Evolutionary conservation across 306 rosid genomes (phyloP), one percentile per base, ranked within the genome.

Genomic region (Cucurbita ficifolia): DNA sequence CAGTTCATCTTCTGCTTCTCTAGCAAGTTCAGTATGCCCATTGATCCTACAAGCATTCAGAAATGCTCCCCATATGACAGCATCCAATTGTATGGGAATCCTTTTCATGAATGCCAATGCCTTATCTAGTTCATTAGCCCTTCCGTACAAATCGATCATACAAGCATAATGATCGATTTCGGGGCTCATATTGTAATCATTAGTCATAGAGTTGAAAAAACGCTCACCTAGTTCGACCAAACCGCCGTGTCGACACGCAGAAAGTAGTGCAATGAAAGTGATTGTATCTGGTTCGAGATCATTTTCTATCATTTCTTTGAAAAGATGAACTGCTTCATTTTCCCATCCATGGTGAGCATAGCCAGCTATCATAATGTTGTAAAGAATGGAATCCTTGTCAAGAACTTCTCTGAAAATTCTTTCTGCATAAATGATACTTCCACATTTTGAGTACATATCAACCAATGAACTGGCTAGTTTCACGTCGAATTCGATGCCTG

Each of bases 371-470:
- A 91, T 88, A 72, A 91, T 86, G 79, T 91, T 88, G 81, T 84
- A 85, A 24, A 83, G 69, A 75, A 91, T 59, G 49, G 69, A 59
- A 79, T 91, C 97, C 78, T 83, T 82, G 36, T 81, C 82, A 17
- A 50, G 56, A 74, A 76, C 79, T 10, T 75, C 45, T 56, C 58
- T 61, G 62, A 87, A 87, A 74, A 80, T 72, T 65, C 83, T 87
- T 79, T 78, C 90, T 7, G 92, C 88, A 52, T 83, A 84, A 48
- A 73, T 43, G 53, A 91, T 76, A 73, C 58, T 83, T 58, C 97
- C 97, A 58, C 92, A 87, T 84, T 88, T 91, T 74, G 96, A 88
- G 84, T 91, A 88, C 97, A 91, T 91, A 80, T 88, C 96, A 73
- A 85, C 83, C 73, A 91, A 76, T 54, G 96, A 82, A 73, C 89